phyloP scores from a whole-genome alignment of 2,329 filamentous ascomycete species.

The Xylaria sp. region DNA sequence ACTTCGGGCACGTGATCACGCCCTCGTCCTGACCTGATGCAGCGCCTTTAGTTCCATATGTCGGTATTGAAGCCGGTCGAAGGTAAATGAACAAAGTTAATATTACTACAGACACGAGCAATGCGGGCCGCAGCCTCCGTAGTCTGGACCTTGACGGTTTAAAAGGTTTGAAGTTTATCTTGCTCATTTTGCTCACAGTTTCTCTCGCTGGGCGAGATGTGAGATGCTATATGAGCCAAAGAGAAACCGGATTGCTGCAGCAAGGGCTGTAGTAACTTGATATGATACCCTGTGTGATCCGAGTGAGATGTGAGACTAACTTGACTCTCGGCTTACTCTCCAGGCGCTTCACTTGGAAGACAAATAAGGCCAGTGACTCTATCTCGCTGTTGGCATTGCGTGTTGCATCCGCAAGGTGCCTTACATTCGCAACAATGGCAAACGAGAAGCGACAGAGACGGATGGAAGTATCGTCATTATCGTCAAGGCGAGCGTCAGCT shows the following conservation, averaged over 20 bases:
- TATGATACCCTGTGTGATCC: conserved; percentile 1
- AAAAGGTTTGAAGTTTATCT: conserved; percentile 31
- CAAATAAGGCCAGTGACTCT: conserved; percentile 11
- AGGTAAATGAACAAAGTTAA: conserved; percentile 31
- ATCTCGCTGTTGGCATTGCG: conserved; percentile 30
- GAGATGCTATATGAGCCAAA: not conserved
- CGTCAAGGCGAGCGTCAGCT: conserved; percentile 5
- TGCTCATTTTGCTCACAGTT: not conserved
- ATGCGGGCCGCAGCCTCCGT: conserved; percentile 31
- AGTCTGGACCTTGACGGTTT: conserved; percentile 30
- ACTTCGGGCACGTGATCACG: conserved; percentile 33
- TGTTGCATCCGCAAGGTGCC: not conserved
- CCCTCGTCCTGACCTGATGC: conserved; percentile 1
- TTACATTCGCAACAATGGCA: not conserved
- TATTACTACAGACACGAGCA: conserved; percentile 26
- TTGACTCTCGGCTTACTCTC: conserved; percentile 15
- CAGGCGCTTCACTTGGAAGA: conserved; percentile 25
- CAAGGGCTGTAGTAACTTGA: not conserved
- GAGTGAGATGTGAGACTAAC: not conserved
- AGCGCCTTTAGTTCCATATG: not conserved
- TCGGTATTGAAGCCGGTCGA: conserved; percentile 12
- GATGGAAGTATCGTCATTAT: conserved; percentile 4
- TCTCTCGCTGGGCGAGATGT: not conserved
- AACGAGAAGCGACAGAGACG: conserved; percentile 9
- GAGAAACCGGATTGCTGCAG: not conserved